These are phyloP conservation scores for Colletotrichum ledebouriae DNA, from an alignment of 2,329 filamentous ascomycete genomes.

Conservation along the genomic window DNA sequence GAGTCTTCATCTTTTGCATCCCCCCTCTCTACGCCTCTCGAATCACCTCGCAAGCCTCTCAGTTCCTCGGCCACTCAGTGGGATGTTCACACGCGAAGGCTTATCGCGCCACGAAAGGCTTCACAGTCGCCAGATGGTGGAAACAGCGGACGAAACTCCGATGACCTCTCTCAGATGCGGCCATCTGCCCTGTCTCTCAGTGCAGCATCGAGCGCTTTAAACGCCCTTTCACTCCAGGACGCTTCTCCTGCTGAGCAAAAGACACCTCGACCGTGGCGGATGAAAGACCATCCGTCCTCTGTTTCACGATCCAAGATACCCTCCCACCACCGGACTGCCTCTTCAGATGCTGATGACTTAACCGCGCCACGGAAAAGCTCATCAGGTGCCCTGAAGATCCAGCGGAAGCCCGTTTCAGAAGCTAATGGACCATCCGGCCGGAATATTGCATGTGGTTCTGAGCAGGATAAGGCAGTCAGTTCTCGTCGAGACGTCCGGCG, in stretches of 20 bases:
- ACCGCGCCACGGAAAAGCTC: constrained; percentile 22
- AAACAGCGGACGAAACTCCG: constrained; percentile 53
- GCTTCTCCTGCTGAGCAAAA: constrained; percentile 21
- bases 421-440: neutral
- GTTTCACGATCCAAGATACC: constrained; percentile 7
- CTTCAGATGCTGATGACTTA: constrained; percentile 27
- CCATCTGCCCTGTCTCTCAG: constrained; percentile 66
- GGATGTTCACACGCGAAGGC: constrained; percentile 68
- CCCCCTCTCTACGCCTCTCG: constrained; percentile 48
- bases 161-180: constrained; percentile 54
- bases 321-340: constrained; percentile 1
- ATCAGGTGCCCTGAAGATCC: constrained; percentile 24
- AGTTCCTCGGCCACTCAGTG: constrained; percentile 58
- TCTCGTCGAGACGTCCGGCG: constrained; percentile 4
- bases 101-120: constrained; percentile 58
- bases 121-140: constrained; percentile 47
- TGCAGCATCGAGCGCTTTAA: constrained; percentile 69
- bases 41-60: constrained; percentile 50
- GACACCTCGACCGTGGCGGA: constrained; percentile 16
- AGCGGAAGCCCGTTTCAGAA: constrained; percentile 33
- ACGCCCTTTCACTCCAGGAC: constrained; percentile 46
- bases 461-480: constrained; percentile 24
- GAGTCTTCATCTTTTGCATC: constrained; percentile 43
- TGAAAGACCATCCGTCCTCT: constrained; percentile 10
- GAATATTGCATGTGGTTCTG: constrained; percentile 21